Evolutionary conservation across 805 yeast species (phyloP).

Genomic region (Candida vaughaniae): DNA sequence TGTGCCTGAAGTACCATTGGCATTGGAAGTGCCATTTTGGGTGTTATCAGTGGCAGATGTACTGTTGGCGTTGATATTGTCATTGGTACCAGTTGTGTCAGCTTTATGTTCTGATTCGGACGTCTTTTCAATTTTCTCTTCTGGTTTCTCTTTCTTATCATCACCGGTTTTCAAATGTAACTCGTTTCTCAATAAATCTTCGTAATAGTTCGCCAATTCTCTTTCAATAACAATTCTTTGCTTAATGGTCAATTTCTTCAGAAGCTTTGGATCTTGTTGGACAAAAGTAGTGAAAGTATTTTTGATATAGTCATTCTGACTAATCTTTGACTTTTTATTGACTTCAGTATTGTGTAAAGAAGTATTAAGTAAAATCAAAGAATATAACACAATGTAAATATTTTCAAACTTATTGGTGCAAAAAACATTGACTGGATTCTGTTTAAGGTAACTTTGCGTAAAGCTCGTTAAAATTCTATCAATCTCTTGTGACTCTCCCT

Average conservation of each 20-base stretch:
- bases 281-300: slow-evolving; percentile 43
- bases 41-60: neutral
- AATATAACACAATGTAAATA: slow-evolving; percentile 68
- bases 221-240: slow-evolving; percentile 45
- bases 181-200: slow-evolving; percentile 38
- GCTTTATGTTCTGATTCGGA: neutral
- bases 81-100: neutral
- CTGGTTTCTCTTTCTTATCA: neutral
- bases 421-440: slow-evolving; percentile 48
- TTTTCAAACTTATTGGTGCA: slow-evolving; percentile 51
- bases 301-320: slow-evolving; percentile 40
- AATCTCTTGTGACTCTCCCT: slow-evolving; percentile 81
- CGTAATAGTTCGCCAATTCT: slow-evolving; percentile 46
- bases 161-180: slow-evolving; percentile 32
- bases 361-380: slow-evolving; percentile 71
- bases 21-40: neutral
- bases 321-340: slow-evolving; percentile 36
- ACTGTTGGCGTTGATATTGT: neutral
- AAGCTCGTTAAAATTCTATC: slow-evolving; percentile 71
- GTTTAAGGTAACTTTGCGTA: slow-evolving; percentile 59
- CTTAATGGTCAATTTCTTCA: slow-evolving; percentile 29
- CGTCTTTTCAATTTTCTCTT: neutral
- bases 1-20: neutral
- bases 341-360: slow-evolving; percentile 62
- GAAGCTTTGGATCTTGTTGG: slow-evolving; percentile 28